Percentiles rank a stretch among this genome's conserved stretches.
Evolutionary conservation across 2,329 filamentous ascomycete genomes (phyloP).

Genomic region (Botrytis pseudocinerea): DNA sequence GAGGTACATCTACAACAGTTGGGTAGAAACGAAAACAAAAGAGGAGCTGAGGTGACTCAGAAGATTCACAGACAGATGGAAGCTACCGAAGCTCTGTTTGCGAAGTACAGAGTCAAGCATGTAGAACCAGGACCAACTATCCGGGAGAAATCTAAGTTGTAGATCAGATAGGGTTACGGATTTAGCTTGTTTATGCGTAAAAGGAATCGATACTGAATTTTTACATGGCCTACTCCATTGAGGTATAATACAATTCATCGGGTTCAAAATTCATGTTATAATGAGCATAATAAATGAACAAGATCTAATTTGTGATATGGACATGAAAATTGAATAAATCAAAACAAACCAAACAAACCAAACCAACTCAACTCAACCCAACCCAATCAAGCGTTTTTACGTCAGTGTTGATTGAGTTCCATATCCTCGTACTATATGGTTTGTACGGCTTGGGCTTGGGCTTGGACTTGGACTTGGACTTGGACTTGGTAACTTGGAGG

Average conservation of each 20-base stretch:
- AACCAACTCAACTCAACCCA: neutral
- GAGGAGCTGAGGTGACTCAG: conserved; percentile 59
- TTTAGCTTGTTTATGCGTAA: neutral
- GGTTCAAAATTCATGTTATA: neutral
- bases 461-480: neutral
- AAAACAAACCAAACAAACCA: conserved; percentile 1
- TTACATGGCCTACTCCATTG: neutral
- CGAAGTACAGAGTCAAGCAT: conserved; percentile 53
- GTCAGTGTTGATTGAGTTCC: neutral
- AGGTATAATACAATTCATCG: neutral
- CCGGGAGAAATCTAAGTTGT: conserved; percentile 40
- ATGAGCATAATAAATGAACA: neutral
- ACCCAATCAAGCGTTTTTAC: neutral
- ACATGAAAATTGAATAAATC: neutral
- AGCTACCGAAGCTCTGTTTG: conserved; percentile 66
- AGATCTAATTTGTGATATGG: neutral
- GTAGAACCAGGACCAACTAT: conserved; percentile 36
- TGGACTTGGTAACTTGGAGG: conserved; percentile 3
- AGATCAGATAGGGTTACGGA: conserved; percentile 20
- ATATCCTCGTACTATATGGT: neutral
- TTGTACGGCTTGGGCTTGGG: neutral
- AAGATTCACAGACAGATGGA: conserved; percentile 64
- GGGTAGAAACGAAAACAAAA: conserved; percentile 77
- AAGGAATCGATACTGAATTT: neutral
- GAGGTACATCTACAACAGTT: conserved; percentile 89